Conservation (phyloP, 371 early-diverging fungal genomes). For the Syncephalastrum sp. region DNA sequence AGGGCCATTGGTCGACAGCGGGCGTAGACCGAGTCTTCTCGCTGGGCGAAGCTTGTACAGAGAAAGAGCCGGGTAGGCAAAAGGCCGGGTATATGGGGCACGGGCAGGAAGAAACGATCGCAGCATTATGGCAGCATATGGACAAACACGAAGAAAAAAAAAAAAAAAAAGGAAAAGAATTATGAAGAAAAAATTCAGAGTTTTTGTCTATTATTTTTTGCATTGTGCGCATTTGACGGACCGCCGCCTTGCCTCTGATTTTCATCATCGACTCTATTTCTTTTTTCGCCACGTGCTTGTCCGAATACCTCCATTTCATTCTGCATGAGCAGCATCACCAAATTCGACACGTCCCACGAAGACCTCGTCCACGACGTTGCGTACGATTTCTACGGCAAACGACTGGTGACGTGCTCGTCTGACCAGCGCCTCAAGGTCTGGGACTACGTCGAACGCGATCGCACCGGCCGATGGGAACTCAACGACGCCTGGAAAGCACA, state of each 20-base stretch:
- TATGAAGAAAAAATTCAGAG: too few species aligned
- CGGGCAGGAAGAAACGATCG: too few species aligned
- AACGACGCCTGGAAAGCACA: conserved; percentile 91
- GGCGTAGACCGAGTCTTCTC: too few species aligned
- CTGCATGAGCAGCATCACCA: conserved; percentile 36
- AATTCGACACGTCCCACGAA: conserved; percentile 82
- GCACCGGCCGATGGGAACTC: conserved; percentile 74
- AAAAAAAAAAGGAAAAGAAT: too few species aligned
- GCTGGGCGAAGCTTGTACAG: too few species aligned
- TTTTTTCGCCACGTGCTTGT: background rate
- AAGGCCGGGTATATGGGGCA: too few species aligned
- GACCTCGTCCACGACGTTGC: conserved; percentile 92
- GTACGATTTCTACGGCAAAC: conserved; percentile 91
- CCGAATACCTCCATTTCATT: background rate
- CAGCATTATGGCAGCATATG: too few species aligned
- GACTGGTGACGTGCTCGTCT: conserved; percentile 87
- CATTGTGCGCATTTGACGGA: too few species aligned
- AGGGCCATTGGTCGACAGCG: too few species aligned
- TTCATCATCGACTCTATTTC: background rate
- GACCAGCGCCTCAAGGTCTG: conserved; percentile 93
- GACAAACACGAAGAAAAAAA: too few species aligned
- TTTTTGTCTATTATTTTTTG: too few species aligned
- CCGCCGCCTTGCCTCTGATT: background rate
- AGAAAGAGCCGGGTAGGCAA: too few species aligned
- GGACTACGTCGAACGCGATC: conserved; percentile 68